phyloP scores from a whole-genome alignment of 768 basidiomycete genomes.

The Macrolepiota dolichaula region DNA sequence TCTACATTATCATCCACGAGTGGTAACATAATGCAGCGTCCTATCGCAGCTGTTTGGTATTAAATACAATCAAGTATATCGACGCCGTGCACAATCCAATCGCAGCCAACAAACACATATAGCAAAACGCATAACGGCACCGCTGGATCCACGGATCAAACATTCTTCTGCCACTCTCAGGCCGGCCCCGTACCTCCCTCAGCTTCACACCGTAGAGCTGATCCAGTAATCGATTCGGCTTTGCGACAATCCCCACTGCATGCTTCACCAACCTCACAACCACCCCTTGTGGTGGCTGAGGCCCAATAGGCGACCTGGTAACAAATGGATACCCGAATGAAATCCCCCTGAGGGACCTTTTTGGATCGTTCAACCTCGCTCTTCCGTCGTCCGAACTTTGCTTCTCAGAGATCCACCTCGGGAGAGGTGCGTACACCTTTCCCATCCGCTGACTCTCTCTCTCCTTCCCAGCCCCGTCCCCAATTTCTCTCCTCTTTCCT shows the following conservation, averaged over 20 bases:
- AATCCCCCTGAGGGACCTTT: slow-evolving; percentile 41
- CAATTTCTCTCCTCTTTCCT: slow-evolving; percentile 12
- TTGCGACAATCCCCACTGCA: slow-evolving; percentile 30
- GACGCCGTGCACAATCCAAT: slow-evolving; percentile 36
- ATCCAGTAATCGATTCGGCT: slow-evolving; percentile 43
- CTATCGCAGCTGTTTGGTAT: slow-evolving; percentile 31
- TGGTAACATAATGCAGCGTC: not conserved
- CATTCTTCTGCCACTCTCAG: slow-evolving; percentile 44
- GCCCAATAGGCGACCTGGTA: slow-evolving; percentile 35
- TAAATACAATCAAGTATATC: slow-evolving; percentile 39
- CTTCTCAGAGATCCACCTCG: slow-evolving; percentile 42
- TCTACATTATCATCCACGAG: too few species aligned
- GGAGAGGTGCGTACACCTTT: slow-evolving; percentile 29
- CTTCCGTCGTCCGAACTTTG: slow-evolving; percentile 40
- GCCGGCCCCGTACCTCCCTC: slow-evolving; percentile 38
- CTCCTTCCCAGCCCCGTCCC: not conserved
- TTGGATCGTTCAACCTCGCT: slow-evolving; percentile 40
- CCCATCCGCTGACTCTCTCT: not conserved
- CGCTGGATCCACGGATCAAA: slow-evolving; percentile 60
- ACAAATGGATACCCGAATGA: slow-evolving; percentile 61
- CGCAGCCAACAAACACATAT: slow-evolving; percentile 41
- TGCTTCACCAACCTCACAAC: slow-evolving; percentile 8
- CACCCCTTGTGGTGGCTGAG: not conserved
- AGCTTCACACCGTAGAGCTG: slow-evolving; percentile 42
- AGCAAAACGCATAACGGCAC: slow-evolving; percentile 54